Evolutionary conservation across 805 yeast species (phyloP), one percentile per base, ranked within the genome.

Genomic region (Danielozyma ontarioensis): DNA sequence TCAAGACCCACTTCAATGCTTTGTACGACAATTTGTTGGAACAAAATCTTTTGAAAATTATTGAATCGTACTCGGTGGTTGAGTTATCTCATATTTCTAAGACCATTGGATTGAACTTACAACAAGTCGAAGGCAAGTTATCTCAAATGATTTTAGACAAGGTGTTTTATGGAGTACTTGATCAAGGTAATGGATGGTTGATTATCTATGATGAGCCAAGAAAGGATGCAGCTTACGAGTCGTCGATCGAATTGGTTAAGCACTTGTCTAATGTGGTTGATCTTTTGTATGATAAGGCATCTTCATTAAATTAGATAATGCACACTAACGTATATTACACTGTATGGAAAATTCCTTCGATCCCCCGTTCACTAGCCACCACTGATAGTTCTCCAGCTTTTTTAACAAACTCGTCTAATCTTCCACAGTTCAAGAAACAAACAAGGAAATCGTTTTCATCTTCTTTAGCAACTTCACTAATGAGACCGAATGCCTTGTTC

Each of bases 171-270:
- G 99, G 98, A 30, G 97, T 93, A 24, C 70, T 93, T 46, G 98
- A 93, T 59, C 99, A 93, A 67, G 97, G 97, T 29, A 89, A 89
- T 56, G 98, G 98, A 6, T 93, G 97, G 96, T 72, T 93, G 49
- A 80, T 87, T 45, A 77, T 93, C 37, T 93, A 85, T 53, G 95
- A 87, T 38, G 84, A 88, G 55, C 95, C 96, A 27, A 78, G 76
- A 51, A 78, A 79, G 41, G 97, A 93, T 59, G 84, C 84, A 25
- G 80, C 94, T 32, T 93, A 90, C 53, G 93, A 83, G 42, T 79
- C 90, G 34, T 83, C 94, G 28, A 74, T 90, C 46, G 93, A 85
- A 37, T 77, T 95, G 45, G 78, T 94, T 31, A 84, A 83, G 55
- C 83, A 85, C 54, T 79, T 93, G 78, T 82, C 93, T 17, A 74